Evolutionary conservation across 352 stramenopile species (phyloP), one percentile per base, ranked within the genome.

Genomic region (Phytophthora colocasiae): DNA sequence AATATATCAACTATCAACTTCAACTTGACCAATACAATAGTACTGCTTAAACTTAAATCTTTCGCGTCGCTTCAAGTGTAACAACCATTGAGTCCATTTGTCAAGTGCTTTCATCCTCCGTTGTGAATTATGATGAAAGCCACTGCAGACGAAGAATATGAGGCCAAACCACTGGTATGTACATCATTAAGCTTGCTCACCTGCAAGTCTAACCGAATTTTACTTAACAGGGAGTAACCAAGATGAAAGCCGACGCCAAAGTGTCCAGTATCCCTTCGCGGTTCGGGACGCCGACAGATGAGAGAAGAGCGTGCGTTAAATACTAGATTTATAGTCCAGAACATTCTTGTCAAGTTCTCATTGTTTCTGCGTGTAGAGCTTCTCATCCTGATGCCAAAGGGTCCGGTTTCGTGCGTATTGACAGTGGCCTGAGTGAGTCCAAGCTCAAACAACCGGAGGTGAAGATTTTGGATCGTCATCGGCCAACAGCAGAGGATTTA

Each of bases 381-480:
- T 70, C 51, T 53, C 63, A 70, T 26, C 47, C 34, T 38, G 58
- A 76, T 3, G 53, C 56, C 3, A 75, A 75, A 50, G 27, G 29
- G n/a, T 41, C 65, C 14, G 6, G 15, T 6, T 17, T 56, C 17
- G 22, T 45, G 22, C 47, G 44, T 24, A 22, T 36, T 27, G 55
- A 66, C n/a, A 67, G 61, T 7, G 60, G 49, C 2, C n/a, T 81
- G 40, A 89, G 87, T 58, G 81, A 89, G 57, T 91, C 84, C n/a
- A 92, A 91, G 57, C 71, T 91, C 6, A 91, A 88, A 67, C 84
- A 86, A 31, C 80, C 84, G 7, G 84, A 90, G 63, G 66, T 80
- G 11, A 85, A 77, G 47, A 83, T 87, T 44, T 62, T 79, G 14
- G 77, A 87, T 49, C 75, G 75, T 7, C 58, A 78, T n/a, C 71